Base-by-base conservation (phyloP, 306 rosid genomes). In the Rosa chinensis region DNA sequence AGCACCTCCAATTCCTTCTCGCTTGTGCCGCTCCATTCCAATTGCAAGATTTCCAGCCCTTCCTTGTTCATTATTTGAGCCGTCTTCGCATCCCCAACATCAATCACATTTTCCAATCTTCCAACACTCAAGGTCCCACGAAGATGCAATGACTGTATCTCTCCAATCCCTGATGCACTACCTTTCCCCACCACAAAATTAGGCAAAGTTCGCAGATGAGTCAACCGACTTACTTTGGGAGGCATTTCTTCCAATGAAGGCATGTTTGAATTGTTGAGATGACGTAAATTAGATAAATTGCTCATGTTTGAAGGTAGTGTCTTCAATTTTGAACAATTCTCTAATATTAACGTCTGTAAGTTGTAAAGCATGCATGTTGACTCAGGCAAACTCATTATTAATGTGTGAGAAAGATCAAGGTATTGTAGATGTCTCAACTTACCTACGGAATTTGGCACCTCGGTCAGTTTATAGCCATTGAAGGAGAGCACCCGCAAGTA, bases 221-320 rank as follows among this genome's bases (percentile, higher is more conserved):
- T 70, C 81, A 83, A 52, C 4, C 70, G 53, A 9, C 70, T 23
- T 58, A 75, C 75, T 9, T 62, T 63, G 17, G 37, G 16, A 0
- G 83, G 86, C 81, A 75, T 83, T 13, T 40, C 70, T n/a, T 16
- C 44, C 55, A 50, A 50, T 25, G 78, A 64, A 4, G 5, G 32
- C 4, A 67, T 42, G 2, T 23, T 52, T 0, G 0, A 45, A 14
- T 8, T 63, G 21, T 42, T 68, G 28, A 85, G 80, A 68, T 32
- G 35, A 32, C 35, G 35, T 32, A 32, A 32, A 32, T 32, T 32
- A 32, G 35, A 32, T 32, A 32, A 32, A 32, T 32, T 32, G 35
- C 35, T 32, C 3, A 32, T 32, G 35, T 32, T 32, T 32, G 35
- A 32, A 32, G 35, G 35, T 32, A 32, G 35, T 32, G 35, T 32